These are phyloP conservation scores for Didymella pinodella DNA, from an alignment of 2,329 filamentous ascomycete species.

Conservation along the genomic window DNA sequence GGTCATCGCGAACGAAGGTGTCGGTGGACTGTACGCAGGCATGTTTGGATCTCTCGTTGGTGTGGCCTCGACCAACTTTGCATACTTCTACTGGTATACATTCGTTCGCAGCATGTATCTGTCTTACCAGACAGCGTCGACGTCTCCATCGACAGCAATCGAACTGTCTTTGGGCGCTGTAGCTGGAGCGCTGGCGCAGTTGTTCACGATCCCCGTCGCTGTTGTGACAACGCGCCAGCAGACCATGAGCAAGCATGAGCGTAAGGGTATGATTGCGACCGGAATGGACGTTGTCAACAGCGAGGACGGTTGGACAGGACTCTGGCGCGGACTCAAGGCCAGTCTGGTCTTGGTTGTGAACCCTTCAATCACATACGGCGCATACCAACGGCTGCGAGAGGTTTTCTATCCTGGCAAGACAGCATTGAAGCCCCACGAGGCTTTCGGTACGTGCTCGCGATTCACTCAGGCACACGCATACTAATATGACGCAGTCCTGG, in stretches of 20 bases:
- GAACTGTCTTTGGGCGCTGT: slow-evolving; percentile 87
- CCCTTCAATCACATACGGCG: slow-evolving; percentile 96
- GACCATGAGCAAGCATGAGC: slow-evolving; percentile 83
- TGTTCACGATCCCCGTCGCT: slow-evolving; percentile 95
- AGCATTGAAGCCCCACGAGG: slow-evolving; percentile 81
- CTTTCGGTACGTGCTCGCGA: slow-evolving; percentile 75
- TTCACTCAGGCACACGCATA: slow-evolving; percentile 4
- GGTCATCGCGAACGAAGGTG: slow-evolving; percentile 81
- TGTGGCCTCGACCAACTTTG: slow-evolving; percentile 97
- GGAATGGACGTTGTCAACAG: slow-evolving; percentile 87
- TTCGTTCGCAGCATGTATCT: slow-evolving; percentile 83
- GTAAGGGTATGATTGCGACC: slow-evolving; percentile 86
- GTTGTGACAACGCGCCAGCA: slow-evolving; percentile 97
- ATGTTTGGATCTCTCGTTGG: slow-evolving; percentile 87
- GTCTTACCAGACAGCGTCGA: slow-evolving; percentile 63
- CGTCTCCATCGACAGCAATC: slow-evolving; percentile 76
- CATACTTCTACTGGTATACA: slow-evolving; percentile 99
- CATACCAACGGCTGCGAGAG: slow-evolving; percentile 87
- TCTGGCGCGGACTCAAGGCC: slow-evolving; percentile 96
- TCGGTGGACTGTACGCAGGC: slow-evolving; percentile 85
- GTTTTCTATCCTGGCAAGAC: slow-evolving; percentile 78
- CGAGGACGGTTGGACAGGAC: slow-evolving; percentile 85
- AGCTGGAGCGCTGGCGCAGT: slow-evolving; percentile 87
- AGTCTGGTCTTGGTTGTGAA: slow-evolving; percentile 96
- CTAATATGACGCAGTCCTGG: slow-evolving; percentile 69